A percentile compares a stretch with the other conserved stretches of the same genome.
phyloP scores from a whole-genome alignment of 2,329 filamentous ascomycete species.

The Fusarium robinianum region DNA sequence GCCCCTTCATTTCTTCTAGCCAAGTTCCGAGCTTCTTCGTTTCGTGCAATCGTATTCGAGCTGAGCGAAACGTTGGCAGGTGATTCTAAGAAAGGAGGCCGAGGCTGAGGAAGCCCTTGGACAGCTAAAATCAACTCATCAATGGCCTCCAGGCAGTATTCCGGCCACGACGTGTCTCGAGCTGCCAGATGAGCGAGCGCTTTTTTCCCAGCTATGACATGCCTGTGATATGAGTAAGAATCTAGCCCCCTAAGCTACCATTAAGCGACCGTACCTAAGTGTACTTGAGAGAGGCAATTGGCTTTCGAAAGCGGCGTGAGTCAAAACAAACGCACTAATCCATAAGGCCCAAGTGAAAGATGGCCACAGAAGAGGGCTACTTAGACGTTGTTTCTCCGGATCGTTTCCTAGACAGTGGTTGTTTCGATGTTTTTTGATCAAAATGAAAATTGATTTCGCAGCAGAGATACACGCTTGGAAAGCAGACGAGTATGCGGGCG shows the following conservation, averaged over 20 bases:
- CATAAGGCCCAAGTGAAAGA: slow-evolving; percentile 58
- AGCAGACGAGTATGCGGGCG: slow-evolving; percentile 51
- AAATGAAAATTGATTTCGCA: slow-evolving; percentile 52
- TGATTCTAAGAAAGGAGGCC: slow-evolving; percentile 14
- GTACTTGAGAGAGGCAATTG: slow-evolving; percentile 47
- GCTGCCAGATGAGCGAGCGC: slow-evolving; percentile 36
- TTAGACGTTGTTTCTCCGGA: slow-evolving; percentile 11
- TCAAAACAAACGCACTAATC: slow-evolving; percentile 57
- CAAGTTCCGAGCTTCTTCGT: neutral
- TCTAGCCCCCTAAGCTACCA: neutral
- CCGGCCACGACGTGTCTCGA: slow-evolving; percentile 41
- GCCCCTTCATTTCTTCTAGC: neutral
- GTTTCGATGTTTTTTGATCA: slow-evolving; percentile 40
- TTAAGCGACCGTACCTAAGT: slow-evolving; percentile 39
- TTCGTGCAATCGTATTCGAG: slow-evolving; percentile 3
- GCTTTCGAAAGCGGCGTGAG: slow-evolving; percentile 54
- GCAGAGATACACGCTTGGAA: slow-evolving; percentile 57
- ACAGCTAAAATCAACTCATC: slow-evolving; percentile 40
- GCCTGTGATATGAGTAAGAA: slow-evolving; percentile 16
- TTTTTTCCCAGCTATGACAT: slow-evolving; percentile 38
- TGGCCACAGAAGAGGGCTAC: slow-evolving; percentile 50
- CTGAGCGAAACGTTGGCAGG: slow-evolving; percentile 15
- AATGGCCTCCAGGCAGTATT: slow-evolving; percentile 41
- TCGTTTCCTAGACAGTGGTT: slow-evolving; percentile 19
- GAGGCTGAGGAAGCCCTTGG: slow-evolving; percentile 31